phyloP scores from a whole-genome alignment of 352 stramenopile genomes.

The Globisporangium paddicum region DNA sequence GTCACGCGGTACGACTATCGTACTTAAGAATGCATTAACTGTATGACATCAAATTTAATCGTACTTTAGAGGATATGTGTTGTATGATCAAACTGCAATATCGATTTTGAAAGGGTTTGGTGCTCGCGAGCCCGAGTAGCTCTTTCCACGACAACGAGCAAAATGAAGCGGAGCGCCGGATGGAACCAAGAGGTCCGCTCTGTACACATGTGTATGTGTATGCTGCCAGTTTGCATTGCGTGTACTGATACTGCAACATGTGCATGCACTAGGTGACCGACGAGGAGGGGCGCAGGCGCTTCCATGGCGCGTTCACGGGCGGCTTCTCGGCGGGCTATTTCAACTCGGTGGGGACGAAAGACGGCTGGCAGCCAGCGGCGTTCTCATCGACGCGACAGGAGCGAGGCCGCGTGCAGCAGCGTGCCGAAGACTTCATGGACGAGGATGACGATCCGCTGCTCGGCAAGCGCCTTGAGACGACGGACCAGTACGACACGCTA shows the following conservation, averaged over 20 bases:
- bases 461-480: constrained; percentile 69
- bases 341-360: constrained; percentile 89
- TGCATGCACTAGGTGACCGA: constrained; percentile 48
- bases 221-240: background rate
- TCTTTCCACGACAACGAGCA: background rate
- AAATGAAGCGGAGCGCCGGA: constrained; percentile 42
- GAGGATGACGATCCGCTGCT: constrained; percentile 90
- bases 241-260: background rate
- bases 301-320: constrained; percentile 93
- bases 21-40: no score
- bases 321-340: constrained; percentile 93
- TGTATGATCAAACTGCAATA: no score
- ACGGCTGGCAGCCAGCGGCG: constrained; percentile 83
- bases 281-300: constrained; percentile 67
- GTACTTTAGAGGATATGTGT: no score
- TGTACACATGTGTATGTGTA: no score
- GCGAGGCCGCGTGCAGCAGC: constrained; percentile 38
- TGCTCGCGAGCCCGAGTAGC: no score
- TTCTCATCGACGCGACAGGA: constrained; percentile 78
- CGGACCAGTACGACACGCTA: constrained; percentile 58
- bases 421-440: constrained; percentile 93
- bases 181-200: constrained; percentile 53
- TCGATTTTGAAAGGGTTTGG: no score
- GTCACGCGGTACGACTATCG: no score
- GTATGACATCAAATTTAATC: no score